Conservation (phyloP, 108 stramenopile species). For the Bacterosira constricta region DNA sequence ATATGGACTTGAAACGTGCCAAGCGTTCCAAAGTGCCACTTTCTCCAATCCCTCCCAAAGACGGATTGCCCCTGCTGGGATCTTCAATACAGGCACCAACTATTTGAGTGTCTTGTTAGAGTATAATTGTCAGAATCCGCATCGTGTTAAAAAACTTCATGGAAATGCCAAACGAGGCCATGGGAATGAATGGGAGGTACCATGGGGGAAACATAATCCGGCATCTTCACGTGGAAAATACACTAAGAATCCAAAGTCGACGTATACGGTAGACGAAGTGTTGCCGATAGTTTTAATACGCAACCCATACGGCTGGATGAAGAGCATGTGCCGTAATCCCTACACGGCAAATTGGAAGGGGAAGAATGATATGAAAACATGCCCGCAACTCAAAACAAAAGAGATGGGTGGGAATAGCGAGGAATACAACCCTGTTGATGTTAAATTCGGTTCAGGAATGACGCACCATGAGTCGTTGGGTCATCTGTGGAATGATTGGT, state of each 20-base stretch:
- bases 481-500: constrained; percentile 86
- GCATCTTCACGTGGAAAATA: constrained; percentile 22
- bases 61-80: constrained; percentile 56
- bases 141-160: constrained; percentile 32
- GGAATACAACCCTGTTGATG: constrained; percentile 67
- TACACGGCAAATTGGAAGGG: constrained; percentile 51
- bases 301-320: constrained; percentile 80
- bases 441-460: constrained; percentile 57
- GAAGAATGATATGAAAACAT: constrained; percentile 10
- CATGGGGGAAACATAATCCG: constrained; percentile 69
- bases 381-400: constrained; percentile 21
- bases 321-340: constrained; percentile 68
- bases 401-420: not conserved
- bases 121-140: constrained; percentile 65
- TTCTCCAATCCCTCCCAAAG: constrained; percentile 37
- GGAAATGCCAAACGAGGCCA: constrained; percentile 45
- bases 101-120: constrained; percentile 61
- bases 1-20: constrained; percentile 50
- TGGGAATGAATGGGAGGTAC: constrained; percentile 67
- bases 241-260: constrained; percentile 14
- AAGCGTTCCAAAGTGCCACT: constrained; percentile 38
- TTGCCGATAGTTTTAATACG: constrained; percentile 77
- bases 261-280: constrained; percentile 38
- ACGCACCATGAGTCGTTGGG: constrained; percentile 59
- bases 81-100: constrained; percentile 93